phyloP scores from a whole-genome alignment of 257 asterid species.

The Solanum etuberosum region DNA sequence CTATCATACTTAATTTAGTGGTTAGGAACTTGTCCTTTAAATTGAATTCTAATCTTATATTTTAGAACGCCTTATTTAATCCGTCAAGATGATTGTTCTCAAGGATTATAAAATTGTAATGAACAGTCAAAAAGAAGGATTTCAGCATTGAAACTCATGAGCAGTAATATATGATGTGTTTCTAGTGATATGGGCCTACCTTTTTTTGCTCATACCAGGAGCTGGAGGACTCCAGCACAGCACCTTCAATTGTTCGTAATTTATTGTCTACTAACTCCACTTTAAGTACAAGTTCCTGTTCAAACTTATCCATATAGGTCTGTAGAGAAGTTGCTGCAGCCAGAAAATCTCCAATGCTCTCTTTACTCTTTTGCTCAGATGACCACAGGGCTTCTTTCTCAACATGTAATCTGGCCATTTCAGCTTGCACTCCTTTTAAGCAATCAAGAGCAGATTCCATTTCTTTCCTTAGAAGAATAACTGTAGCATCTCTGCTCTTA shows the following conservation, averaged over 20 bases:
- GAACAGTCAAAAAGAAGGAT: not conserved
- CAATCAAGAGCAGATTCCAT: slow-evolving; percentile 56
- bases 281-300: slow-evolving; percentile 37
- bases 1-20: not conserved
- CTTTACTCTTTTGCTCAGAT: slow-evolving; percentile 40
- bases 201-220: slow-evolving; percentile 57
- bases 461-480: slow-evolving; percentile 58
- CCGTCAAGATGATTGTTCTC: not conserved
- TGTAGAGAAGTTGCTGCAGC: slow-evolving; percentile 38
- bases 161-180: not conserved
- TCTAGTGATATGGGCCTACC: slow-evolving; percentile 27
- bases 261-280: slow-evolving; percentile 39
- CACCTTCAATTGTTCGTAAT: slow-evolving; percentile 38
- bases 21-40: not conserved
- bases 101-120: not conserved
- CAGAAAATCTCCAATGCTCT: slow-evolving; percentile 32
- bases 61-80: not conserved
- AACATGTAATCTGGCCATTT: slow-evolving; percentile 41
- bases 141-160: not conserved
- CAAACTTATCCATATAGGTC: slow-evolving; percentile 44
- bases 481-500: slow-evolving; percentile 37
- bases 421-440: slow-evolving; percentile 57
- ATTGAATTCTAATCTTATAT: not conserved
- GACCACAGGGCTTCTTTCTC: slow-evolving; percentile 52
- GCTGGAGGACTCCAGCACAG: slow-evolving; percentile 32